phyloP scores from a whole-genome alignment of 129 eudicot genomes.

The Arctium minus region DNA sequence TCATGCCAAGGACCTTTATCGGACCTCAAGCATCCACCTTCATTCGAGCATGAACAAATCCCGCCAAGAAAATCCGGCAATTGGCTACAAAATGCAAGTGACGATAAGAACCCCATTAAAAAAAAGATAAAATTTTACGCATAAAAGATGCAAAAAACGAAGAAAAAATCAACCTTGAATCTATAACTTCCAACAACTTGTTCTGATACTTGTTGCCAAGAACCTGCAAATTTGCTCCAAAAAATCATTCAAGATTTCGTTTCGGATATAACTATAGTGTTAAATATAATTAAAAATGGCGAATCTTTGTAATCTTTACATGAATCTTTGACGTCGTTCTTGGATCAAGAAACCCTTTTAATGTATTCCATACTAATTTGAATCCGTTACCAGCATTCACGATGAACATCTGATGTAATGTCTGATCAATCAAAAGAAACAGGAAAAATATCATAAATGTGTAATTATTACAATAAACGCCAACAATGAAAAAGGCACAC shows the following conservation, averaged over 20 bases:
- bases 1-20: slow-evolving; percentile 98
- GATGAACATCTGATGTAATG: slow-evolving; percentile 85
- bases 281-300: neutral
- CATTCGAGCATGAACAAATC: slow-evolving; percentile 64
- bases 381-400: slow-evolving; percentile 95
- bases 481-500: too few relatives aligned
- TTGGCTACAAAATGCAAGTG: slow-evolving; percentile 46
- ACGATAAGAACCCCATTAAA: neutral
- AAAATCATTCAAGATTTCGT: slow-evolving; percentile 5
- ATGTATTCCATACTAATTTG: slow-evolving; percentile 76
- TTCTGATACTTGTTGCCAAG: slow-evolving; percentile 74
- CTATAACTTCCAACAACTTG: slow-evolving; percentile 68
- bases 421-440: slow-evolving; percentile 33
- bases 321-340: slow-evolving; percentile 85
- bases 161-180: slow-evolving; percentile 55
- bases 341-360: slow-evolving; percentile 89
- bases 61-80: slow-evolving; percentile 97
- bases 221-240: slow-evolving; percentile 51
- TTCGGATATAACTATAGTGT: neutral
- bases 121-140: neutral
- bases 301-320: slow-evolving; percentile 33
- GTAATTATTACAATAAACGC: too few relatives aligned
- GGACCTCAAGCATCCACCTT: slow-evolving; percentile 85
- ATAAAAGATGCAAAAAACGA: slow-evolving; percentile 5
- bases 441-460: neutral